Conservation (phyloP, 2,329 filamentous ascomycete species). For the Elsinoe fawcettii region DNA sequence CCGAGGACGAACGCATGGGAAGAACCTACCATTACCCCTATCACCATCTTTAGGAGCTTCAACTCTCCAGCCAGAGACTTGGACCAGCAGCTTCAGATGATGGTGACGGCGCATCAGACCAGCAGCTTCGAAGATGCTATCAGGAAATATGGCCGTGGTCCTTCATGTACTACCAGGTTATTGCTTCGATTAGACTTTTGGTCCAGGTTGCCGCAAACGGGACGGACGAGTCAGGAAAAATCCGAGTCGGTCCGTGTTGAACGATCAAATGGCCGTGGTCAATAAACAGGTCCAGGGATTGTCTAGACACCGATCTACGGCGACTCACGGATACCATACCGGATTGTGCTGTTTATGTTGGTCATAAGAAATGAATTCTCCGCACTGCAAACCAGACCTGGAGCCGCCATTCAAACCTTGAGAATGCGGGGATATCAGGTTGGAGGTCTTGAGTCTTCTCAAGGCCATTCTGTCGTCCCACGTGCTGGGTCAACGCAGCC, state of each 20-base stretch:
- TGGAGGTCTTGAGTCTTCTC: background rate
- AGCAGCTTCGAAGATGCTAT: too few species aligned
- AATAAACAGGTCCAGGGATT: background rate
- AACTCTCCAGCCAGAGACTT: too few species aligned
- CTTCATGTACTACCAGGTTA: background rate
- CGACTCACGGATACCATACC: slow-evolving; percentile 3
- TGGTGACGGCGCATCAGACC: too few species aligned
- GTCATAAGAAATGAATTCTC: background rate
- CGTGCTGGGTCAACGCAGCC: background rate
- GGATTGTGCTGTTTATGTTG: slow-evolving; percentile 4
- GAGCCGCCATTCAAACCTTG: background rate
- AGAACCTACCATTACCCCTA: too few species aligned
- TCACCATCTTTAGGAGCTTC: too few species aligned
- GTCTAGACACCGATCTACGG: background rate
- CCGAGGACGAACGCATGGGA: too few species aligned
- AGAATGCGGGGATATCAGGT: slow-evolving; percentile 9
- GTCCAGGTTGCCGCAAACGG: background rate
- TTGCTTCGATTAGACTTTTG: background rate
- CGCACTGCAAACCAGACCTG: background rate
- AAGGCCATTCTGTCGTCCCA: background rate
- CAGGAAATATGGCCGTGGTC: too few species aligned
- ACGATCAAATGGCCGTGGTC: background rate
- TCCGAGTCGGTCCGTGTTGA: background rate
- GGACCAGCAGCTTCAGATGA: too few species aligned
- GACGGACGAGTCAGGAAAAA: background rate